These are phyloP conservation scores for Chaetomiaceae sp. DNA, from an alignment of 2,329 filamentous ascomycete genomes.

Conservation along the genomic window DNA sequence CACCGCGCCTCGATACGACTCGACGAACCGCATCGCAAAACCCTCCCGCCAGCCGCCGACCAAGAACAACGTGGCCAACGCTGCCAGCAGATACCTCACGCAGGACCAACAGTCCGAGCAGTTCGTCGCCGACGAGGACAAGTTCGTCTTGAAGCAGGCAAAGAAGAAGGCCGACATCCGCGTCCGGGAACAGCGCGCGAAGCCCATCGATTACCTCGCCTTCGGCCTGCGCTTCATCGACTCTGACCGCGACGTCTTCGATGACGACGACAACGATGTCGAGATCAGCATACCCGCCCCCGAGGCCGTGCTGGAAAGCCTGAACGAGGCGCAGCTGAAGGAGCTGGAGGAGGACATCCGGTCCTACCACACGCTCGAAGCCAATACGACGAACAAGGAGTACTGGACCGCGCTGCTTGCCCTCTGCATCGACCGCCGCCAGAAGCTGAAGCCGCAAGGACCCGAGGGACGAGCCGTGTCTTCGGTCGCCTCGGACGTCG, in stretches of 20 bases:
- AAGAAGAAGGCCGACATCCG: constrained; percentile 98
- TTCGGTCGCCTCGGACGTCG: constrained; percentile 82
- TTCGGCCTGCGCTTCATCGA: constrained; percentile 89
- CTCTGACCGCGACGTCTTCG: constrained; percentile 75
- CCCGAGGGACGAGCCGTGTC: constrained; percentile 70
- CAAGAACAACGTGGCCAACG: constrained; percentile 27
- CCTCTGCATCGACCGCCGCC: constrained; percentile 72
- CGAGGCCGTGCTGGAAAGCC: constrained; percentile 70
- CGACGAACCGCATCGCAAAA: constrained; percentile 54
- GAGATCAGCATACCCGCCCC: constrained; percentile 75
- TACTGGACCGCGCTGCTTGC: constrained; percentile 92
- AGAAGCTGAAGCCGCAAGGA: constrained; percentile 57
- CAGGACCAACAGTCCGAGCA: constrained; percentile 73
- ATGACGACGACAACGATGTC: constrained; percentile 73
- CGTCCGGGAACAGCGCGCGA: constrained; percentile 84
- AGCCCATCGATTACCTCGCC: constrained; percentile 88
- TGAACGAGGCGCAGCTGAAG: constrained; percentile 61
- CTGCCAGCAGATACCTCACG: constrained; percentile 49
- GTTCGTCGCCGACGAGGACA: constrained; percentile 93
- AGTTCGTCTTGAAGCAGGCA: constrained; percentile 90
- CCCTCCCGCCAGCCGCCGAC: constrained; percentile 33
- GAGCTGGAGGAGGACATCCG: constrained; percentile 79
- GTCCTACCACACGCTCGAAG: constrained; percentile 78
- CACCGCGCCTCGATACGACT: constrained; percentile 52
- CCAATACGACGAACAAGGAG: constrained; percentile 69